Base-by-base conservation (phyloP, 1,284 basidiomycete species). In the Farysia itapuensis region DNA sequence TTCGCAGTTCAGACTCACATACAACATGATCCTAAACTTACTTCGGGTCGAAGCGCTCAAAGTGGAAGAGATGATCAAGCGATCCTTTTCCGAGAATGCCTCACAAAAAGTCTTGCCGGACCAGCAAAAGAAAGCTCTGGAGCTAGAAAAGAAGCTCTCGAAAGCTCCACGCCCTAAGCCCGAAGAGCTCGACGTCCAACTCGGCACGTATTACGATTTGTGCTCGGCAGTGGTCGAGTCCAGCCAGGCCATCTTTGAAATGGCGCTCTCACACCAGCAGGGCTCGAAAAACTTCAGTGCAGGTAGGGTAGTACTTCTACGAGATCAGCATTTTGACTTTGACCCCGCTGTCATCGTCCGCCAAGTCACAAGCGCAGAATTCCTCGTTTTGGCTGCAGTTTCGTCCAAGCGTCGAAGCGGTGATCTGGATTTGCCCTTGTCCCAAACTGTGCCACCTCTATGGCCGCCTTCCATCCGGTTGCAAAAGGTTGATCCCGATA, bases 31-130 rank as follows among this genome's bases (percentile, higher is more conserved):
- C 53, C 81, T 99, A 50, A 99, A 99, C 75, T 79, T 99, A 31
- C 82, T 99, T 14, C 86, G 95, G 22, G 94, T 98, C 7, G 95
- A 99, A 75, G 92, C 95, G 2, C 81, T 99, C 25, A 84, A 87
- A 58, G 95, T 99, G 7, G 95, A 99, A 74, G 95, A 98, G 77
- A 98, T 99, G 95, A 98, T 99, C 78, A 98, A 98, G 78, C 84
- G 95, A 26, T 93, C 90, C 74, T 98, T 99, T 78, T 97, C 94
- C 4, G 95, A 99, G 79, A 98, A 98, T 71, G 86, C 92, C 0
- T 88, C 93, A 0, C 95, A 99, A 72, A 83, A 86, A 40, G 80
- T 97, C 42, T 80, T 96, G 16, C 95, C 95, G 1, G 90, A 96
- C 45, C 90, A 97, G 63, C 90, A 97, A 78, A 85, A 86, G 73